phyloP scores from a whole-genome alignment of 257 asterid species.

The Solanum boliviense region DNA sequence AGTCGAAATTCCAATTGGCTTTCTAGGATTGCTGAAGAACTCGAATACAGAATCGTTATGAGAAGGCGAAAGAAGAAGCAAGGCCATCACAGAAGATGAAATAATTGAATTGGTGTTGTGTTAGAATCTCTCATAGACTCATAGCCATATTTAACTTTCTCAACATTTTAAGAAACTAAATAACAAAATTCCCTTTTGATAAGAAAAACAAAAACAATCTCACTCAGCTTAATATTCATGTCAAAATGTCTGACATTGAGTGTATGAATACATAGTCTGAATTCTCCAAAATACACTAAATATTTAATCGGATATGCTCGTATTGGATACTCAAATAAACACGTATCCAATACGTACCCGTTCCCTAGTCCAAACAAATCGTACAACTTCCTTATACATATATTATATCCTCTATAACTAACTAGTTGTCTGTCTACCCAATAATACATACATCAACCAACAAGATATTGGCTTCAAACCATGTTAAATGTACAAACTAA shows the following conservation, averaged over 20 bases:
- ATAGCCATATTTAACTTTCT: background rate
- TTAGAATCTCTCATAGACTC: background rate
- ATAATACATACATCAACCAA: slow-evolving; percentile 19
- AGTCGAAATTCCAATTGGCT: background rate
- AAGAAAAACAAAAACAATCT: background rate
- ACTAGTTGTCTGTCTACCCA: background rate
- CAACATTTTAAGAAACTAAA: background rate
- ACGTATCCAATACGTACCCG: background rate
- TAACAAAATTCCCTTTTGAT: background rate
- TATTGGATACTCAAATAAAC: background rate
- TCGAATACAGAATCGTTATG: background rate
- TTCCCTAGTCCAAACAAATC: background rate
- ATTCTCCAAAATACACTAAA: background rate
- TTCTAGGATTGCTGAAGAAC: background rate
- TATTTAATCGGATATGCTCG: background rate
- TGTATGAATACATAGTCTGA: background rate
- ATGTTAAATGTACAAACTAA: background rate
- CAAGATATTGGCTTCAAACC: slow-evolving; percentile 6
- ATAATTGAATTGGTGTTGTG: background rate
- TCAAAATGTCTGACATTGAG: background rate
- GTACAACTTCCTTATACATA: background rate
- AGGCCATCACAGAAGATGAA: background rate
- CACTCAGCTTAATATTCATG: background rate
- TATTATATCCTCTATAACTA: background rate
- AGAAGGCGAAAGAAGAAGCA: background rate